Conservation (phyloP, 2,329 filamentous ascomycete species). For the Diplocarpon mali region DNA sequence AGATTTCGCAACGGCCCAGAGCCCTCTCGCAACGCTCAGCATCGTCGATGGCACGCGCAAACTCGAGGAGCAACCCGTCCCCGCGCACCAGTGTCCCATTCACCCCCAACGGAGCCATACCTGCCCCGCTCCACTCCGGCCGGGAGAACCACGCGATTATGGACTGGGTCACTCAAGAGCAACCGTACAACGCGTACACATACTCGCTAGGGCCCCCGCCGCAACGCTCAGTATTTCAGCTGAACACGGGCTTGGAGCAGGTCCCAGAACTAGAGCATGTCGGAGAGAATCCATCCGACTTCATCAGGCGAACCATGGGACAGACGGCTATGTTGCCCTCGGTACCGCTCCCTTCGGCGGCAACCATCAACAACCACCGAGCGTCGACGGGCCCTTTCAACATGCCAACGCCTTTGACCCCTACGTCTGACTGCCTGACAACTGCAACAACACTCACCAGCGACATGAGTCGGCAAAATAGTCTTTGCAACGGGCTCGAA, state of each 20-base stretch:
- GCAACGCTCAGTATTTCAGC: slow-evolving; percentile 17
- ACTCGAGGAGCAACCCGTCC: slow-evolving; percentile 22
- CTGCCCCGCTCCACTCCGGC: slow-evolving; percentile 18
- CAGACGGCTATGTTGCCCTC: slow-evolving; percentile 4
- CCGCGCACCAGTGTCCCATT: slow-evolving; percentile 21
- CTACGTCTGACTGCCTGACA: slow-evolving; percentile 24
- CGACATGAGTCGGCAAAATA: slow-evolving; percentile 27
- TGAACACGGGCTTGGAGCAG: slow-evolving; percentile 18
- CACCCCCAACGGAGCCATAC: slow-evolving; percentile 17
- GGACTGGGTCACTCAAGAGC: slow-evolving; percentile 22
- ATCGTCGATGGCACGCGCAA: slow-evolving; percentile 22
- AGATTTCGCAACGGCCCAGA: slow-evolving; percentile 15
- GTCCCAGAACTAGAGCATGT: slow-evolving; percentile 22
- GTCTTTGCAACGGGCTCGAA: slow-evolving; percentile 25
- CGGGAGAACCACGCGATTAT: slow-evolving; percentile 19
- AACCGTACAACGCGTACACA: slow-evolving; percentile 20
- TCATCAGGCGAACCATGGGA: slow-evolving; percentile 16
- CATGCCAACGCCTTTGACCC: slow-evolving; percentile 23
- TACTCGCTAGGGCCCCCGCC: slow-evolving; percentile 17
- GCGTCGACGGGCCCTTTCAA: slow-evolving; percentile 16
- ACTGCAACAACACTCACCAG: slow-evolving; percentile 24
- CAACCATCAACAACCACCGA: slow-evolving; percentile 11
- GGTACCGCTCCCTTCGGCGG: slow-evolving; percentile 13
- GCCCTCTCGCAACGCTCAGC: slow-evolving; percentile 24
- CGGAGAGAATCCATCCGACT: slow-evolving; percentile 18